Conservation (phyloP, 768 basidiomycete species). For the Suillus variegatus region DNA sequence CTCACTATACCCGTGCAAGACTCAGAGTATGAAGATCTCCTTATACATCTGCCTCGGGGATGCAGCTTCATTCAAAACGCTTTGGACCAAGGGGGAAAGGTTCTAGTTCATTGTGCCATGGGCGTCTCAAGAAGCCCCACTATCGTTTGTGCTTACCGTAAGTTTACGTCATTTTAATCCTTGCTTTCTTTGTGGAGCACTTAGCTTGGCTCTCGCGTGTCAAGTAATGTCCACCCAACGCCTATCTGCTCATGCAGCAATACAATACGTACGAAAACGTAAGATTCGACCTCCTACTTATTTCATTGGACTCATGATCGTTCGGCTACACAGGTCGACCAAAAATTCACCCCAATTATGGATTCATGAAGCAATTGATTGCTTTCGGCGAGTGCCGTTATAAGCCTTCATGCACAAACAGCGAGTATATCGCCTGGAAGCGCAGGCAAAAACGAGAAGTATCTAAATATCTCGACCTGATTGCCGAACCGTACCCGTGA, state of each 20-base stretch:
- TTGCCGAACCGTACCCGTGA: constrained; percentile 54
- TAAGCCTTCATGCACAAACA: constrained; percentile 41
- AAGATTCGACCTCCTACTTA: constrained; percentile 18
- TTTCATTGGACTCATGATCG: constrained; percentile 12
- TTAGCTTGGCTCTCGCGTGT: constrained; percentile 3
- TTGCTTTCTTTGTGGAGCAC: constrained; percentile 5
- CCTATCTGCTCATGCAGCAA: constrained; percentile 43
- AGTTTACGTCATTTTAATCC: constrained; percentile 25
- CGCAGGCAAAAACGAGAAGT: constrained; percentile 54
- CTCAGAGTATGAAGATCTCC: constrained; percentile 54
- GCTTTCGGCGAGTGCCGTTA: constrained; percentile 54
- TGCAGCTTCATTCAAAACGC: constrained; percentile 66
- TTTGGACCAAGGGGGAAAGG: constrained; percentile 49
- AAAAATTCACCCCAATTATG: constrained; percentile 41
- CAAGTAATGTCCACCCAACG: constrained; percentile 53
- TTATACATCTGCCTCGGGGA: constrained; percentile 61
- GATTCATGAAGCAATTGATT: constrained; percentile 61
- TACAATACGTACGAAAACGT: constrained; percentile 53
- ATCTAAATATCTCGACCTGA: constrained; percentile 49
- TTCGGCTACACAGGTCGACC: constrained; percentile 35
- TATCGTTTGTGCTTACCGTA: constrained; percentile 56
- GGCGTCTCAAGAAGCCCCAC: constrained; percentile 72
- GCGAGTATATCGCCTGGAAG: constrained; percentile 59
- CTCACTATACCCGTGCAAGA: constrained; percentile 41
- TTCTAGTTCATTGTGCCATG: constrained; percentile 75